Percentiles rank a stretch among this genome's conserved stretches.
These are phyloP conservation scores for Cryptococcus deneoformans DNA, from an alignment of 1,284 basidiomycete species.

Conservation along the genomic window DNA sequence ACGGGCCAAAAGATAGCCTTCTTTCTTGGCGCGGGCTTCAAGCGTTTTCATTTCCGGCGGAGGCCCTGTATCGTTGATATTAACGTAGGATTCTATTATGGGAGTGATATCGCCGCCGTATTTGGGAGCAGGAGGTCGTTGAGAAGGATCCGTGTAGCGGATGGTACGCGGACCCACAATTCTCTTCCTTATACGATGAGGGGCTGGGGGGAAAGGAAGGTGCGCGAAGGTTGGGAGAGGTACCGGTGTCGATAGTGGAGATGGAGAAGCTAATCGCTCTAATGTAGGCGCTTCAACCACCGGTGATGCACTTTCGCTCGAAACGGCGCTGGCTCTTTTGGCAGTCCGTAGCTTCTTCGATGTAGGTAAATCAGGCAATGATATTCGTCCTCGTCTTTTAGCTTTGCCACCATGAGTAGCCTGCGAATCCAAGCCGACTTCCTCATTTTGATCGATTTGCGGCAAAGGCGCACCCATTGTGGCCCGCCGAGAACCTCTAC, in stretches of 20 bases:
- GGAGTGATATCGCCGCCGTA: constrained; percentile 58
- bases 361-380: constrained; percentile 22
- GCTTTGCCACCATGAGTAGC: constrained; percentile 11
- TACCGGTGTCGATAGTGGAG: constrained; percentile 28
- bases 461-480: constrained; percentile 17
- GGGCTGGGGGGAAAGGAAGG: constrained; percentile 34
- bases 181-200: constrained; percentile 55
- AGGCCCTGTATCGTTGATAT: constrained; percentile 53
- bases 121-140: constrained; percentile 58
- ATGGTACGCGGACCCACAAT: constrained; percentile 61
- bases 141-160: constrained; percentile 62
- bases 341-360: constrained; percentile 20
- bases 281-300: neutral
- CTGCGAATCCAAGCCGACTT: constrained; percentile 4
- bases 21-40: constrained; percentile 52
- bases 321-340: neutral
- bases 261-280: constrained; percentile 4
- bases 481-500: constrained; percentile 15
- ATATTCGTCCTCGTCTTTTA: constrained; percentile 28
- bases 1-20: constrained; percentile 56
- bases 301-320: neutral
- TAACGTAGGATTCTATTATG: constrained; percentile 64
- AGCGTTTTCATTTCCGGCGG: constrained; percentile 51
- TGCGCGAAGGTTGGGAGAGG: constrained; percentile 43
- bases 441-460: neutral